Percentiles rank a stretch among this genome's conserved stretches.
phyloP scores from a whole-genome alignment of 2,329 filamentous ascomycete genomes.

The Colletotrichum sublineola region DNA sequence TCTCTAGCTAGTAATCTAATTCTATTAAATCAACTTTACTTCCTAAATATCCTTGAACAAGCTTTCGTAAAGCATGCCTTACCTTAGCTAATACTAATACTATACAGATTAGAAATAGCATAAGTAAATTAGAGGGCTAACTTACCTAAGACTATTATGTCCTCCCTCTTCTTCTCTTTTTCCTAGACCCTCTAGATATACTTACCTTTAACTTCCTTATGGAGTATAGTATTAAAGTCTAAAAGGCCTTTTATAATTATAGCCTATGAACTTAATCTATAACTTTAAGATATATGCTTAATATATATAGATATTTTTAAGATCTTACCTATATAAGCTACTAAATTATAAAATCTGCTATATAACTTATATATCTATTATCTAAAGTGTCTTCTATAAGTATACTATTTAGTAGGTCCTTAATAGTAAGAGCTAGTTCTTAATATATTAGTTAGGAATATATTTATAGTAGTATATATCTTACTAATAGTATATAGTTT shows the following conservation, averaged over 20 bases:
- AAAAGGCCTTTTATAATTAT: conserved; percentile 21
- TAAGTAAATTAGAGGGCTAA: neutral
- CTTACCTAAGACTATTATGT: conserved; percentile 24
- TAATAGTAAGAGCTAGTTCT: conserved; percentile 27
- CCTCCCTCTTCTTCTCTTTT: conserved; percentile 16
- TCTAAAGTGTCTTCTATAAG: conserved; percentile 35
- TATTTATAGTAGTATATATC: neutral
- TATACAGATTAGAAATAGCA: conserved; percentile 8
- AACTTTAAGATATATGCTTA: conserved; percentile 2
- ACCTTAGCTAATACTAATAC: conserved; percentile 4
- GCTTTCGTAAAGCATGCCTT: conserved; percentile 14
- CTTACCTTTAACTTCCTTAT: conserved; percentile 24
- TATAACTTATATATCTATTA: conserved; percentile 32
- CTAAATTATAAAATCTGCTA: neutral
- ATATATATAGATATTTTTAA: conserved; percentile 15
- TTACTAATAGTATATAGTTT: conserved; percentile 45
- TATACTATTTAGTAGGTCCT: conserved; percentile 27
- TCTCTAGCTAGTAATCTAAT: conserved; percentile 11
- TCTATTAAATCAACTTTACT: conserved; percentile 14
- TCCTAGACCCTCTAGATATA: conserved; percentile 31
- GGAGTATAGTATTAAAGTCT: conserved; percentile 19
- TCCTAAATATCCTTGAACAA: conserved; percentile 16
- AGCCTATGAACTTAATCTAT: conserved; percentile 17
- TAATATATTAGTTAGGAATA: conserved; percentile 8
- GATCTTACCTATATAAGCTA: conserved; percentile 6